Base-by-base conservation (phyloP, 192 early-diverging fungal genomes). In the Radiomyces spectabilis region DNA sequence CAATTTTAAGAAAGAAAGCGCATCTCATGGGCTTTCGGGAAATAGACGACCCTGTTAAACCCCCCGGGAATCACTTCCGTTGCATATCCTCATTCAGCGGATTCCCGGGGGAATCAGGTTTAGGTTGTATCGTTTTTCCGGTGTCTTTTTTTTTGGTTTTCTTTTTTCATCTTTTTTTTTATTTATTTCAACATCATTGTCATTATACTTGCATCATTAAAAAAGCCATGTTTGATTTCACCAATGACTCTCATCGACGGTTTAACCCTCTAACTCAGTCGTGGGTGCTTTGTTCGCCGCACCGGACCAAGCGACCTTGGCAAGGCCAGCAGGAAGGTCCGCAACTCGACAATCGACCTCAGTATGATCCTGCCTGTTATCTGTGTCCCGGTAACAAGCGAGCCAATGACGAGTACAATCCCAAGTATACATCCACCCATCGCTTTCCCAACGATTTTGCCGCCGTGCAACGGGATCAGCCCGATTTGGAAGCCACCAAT, bases 211-310 rank as follows among this genome's bases (percentile, higher is more conserved):
- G 13, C 41, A 19, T 26, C 42, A n/a, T n/a, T n/a, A n/a, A n/a
- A n/a, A n/a, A n/a, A n/a, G n/a, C n/a, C n/a, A n/a, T n/a, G 51
- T 84, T 84, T 63, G 71, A 84, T 26, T 79, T 75, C 35, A 69
- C 45, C 18, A 57, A 83, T 27, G 74, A 87, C 50, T 79, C 85
- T 5, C 94, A 94, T 69, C 75, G 84, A 10, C 85, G 95, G 18
- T 91, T 78, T 75, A 98, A 98, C 55, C 95, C 95, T 25, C 71
- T 98, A 55, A 89, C 87, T 2, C 76, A 85, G 54, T 78, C 85
- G 0, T 98, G 95, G 95, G 92, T 96, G 35, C 77, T 98, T n/a
- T 94, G 92, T 68, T 94, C 92, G 16, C 95, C 95, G 5, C 95
- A 98, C 64, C 85, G 95, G 12, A 88, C 92, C 24, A 86, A 91